Conservation (phyloP, 2,329 filamentous ascomycete species). For the Reticulascus tulasneorum region DNA sequence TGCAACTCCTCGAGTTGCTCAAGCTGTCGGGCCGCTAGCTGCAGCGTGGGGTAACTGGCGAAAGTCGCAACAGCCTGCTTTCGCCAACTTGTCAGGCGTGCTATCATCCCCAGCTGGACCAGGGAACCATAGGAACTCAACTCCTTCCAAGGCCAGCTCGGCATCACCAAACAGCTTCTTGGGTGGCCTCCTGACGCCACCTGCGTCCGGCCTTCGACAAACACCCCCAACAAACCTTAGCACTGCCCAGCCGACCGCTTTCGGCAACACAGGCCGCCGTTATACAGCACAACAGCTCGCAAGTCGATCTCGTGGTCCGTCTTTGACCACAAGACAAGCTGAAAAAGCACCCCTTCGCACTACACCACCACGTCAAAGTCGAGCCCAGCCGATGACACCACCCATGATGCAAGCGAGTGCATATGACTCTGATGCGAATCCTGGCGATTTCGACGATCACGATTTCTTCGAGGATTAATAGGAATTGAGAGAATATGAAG, state of each 20-base stretch:
- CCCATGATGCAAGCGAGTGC: conserved; percentile 56
- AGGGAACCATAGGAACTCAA: conserved; percentile 39
- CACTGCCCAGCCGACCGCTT: conserved; percentile 54
- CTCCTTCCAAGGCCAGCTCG: conserved; percentile 54
- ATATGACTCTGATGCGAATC: conserved; percentile 59
- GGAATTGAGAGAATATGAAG: conserved; percentile 6
- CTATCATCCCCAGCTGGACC: conserved; percentile 38
- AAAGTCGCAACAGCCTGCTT: conserved; percentile 56
- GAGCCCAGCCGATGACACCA: conserved; percentile 49
- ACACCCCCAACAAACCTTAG: conserved; percentile 43
- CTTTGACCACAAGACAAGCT: conserved; percentile 29
- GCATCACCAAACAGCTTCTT: conserved; percentile 58
- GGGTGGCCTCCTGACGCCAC: conserved; percentile 85
- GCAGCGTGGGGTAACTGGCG: conserved; percentile 98
- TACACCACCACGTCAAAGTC: conserved; percentile 38
- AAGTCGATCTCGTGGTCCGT: conserved; percentile 28
- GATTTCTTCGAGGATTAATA: conserved; percentile 53
- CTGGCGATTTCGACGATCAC: conserved; percentile 56
- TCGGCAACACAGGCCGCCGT: conserved; percentile 55
- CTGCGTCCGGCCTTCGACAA: conserved; percentile 67
- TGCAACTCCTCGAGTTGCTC: conserved; percentile 76
- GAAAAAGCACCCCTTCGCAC: conserved; percentile 35
- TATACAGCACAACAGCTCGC: conserved; percentile 49
- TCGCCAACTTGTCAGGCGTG: conserved; percentile 44
- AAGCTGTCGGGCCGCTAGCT: conserved; percentile 72